A percentile compares a stretch with the other conserved stretches of the same genome.
Evolutionary conservation across 805 yeast genomes (phyloP).

Genomic region (Hanseniaspora pseudoguilliermondii): DNA sequence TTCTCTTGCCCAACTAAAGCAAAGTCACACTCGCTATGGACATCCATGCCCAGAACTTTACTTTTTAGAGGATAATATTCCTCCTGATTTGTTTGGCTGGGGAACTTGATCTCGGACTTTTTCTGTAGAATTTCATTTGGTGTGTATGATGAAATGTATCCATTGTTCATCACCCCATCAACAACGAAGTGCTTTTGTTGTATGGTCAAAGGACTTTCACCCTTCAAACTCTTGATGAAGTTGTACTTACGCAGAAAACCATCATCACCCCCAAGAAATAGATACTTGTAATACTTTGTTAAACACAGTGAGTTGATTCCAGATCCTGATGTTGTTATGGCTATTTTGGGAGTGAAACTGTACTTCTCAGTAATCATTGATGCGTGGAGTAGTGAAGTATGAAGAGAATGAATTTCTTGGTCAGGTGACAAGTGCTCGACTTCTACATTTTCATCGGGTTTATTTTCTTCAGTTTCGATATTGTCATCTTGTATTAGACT

Average conservation of each 20-base stretch:
- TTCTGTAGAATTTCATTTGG: conserved; percentile 83
- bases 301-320: conserved; percentile 60
- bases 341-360: conserved; percentile 74
- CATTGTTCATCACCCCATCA: conserved; percentile 75
- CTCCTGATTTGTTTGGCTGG: conserved; percentile 19
- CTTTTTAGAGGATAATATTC: conserved; percentile 48
- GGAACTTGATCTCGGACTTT: conserved; percentile 30
- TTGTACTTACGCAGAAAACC: conserved; percentile 88
- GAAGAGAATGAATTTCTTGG: conserved; percentile 25
- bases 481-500: conserved; percentile 23
- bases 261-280: conserved; percentile 91
- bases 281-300: conserved; percentile 69
- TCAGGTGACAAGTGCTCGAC: conserved; percentile 18
- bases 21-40: conserved; percentile 73
- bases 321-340: conserved; percentile 69
- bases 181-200: conserved; percentile 83
- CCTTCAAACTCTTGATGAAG: conserved; percentile 71
- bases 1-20: conserved; percentile 63
- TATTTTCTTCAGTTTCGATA: conserved; percentile 17
- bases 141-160: conserved; percentile 77
- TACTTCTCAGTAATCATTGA: conserved; percentile 42
- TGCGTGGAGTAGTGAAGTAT: conserved; percentile 28
- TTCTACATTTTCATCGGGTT: conserved; percentile 15
- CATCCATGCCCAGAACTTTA: conserved; percentile 81
- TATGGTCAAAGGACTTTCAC: conserved; percentile 73